phyloP scores from a whole-genome alignment of 441 rosid species.

The Euphorbia celastroides region DNA sequence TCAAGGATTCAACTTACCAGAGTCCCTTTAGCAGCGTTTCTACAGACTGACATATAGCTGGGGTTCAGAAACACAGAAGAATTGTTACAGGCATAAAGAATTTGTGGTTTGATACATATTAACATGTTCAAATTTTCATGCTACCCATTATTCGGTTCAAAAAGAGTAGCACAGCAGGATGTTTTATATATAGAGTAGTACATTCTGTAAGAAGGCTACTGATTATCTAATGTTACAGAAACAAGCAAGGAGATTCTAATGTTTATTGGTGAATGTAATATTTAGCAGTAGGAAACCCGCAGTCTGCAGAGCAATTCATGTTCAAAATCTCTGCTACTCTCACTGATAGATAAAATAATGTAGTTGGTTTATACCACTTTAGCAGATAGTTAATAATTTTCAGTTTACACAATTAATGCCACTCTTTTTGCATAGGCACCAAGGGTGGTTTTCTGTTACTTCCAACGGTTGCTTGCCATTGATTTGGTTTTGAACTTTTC shows the following conservation, averaged over 20 bases:
- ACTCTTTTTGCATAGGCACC: conserved; percentile 3
- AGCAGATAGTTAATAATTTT: background rate
- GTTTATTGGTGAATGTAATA: conserved; percentile 15
- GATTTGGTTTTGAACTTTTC: background rate
- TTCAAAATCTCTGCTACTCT: conserved; percentile 24
- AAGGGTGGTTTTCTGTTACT: background rate
- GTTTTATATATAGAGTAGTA: conserved; percentile 31
- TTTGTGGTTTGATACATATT: conserved; percentile 18
- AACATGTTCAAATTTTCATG: conserved; percentile 19
- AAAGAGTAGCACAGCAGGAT: conserved; percentile 29
- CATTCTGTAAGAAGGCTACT: conserved; percentile 24
- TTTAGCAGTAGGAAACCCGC: conserved; percentile 13
- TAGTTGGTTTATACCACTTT: conserved; percentile 19
- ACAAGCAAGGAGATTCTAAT: conserved; percentile 21
- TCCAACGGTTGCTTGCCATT: background rate
- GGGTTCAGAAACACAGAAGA: conserved; percentile 32
- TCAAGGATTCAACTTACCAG: conserved; percentile 49
- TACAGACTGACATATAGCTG: conserved; percentile 26
- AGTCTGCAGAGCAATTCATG: conserved; percentile 22
- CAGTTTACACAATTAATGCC: conserved; percentile 1
- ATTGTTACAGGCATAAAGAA: conserved; percentile 24
- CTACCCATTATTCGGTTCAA: conserved; percentile 19
- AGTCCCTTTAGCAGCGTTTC: conserved; percentile 54
- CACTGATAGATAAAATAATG: conserved; percentile 21
- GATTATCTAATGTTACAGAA: conserved; percentile 27